phyloP scores from a whole-genome alignment of 1,139 yeast species.

The Lodderomyces beijingensis region DNA sequence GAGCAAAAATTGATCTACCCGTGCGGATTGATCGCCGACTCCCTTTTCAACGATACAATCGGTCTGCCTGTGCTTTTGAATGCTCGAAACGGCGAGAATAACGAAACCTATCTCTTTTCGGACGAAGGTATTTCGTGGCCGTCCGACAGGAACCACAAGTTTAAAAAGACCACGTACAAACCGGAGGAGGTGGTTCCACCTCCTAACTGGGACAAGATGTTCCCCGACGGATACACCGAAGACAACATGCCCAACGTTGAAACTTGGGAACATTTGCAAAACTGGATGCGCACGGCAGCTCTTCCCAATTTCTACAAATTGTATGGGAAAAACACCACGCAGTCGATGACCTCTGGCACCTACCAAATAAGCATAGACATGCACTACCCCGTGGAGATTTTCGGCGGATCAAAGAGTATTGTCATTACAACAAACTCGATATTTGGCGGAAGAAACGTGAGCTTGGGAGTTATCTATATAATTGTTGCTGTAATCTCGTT shows the following conservation, averaged over 20 bases:
- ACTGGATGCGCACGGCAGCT: conserved; percentile 87
- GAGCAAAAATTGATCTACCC: conserved; percentile 59
- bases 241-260: conserved; percentile 71
- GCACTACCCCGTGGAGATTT: conserved; percentile 66
- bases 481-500: conserved; percentile 56
- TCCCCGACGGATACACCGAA: conserved; percentile 86
- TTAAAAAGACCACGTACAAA: conserved; percentile 72
- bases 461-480: conserved; percentile 62
- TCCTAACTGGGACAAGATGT: conserved; percentile 83
- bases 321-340: conserved; percentile 53
- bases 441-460: conserved; percentile 67
- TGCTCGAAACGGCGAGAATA: conserved; percentile 36
- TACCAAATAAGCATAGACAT: conserved; percentile 56
- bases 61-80: conserved; percentile 44
- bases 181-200: conserved; percentile 84
- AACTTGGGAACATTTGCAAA: conserved; percentile 47
- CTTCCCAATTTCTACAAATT: conserved; percentile 65
- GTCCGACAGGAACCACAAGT: conserved; percentile 65
- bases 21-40: conserved; percentile 93
- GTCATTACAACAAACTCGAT: conserved; percentile 64
- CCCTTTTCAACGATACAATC: conserved; percentile 84
- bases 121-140: conserved; percentile 82
- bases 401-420: conserved; percentile 67
- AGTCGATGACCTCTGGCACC: conserved; percentile 50
- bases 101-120: conserved; percentile 56